phyloP scores from a whole-genome alignment of 805 yeast species.

The Teunomyces cretensis region DNA sequence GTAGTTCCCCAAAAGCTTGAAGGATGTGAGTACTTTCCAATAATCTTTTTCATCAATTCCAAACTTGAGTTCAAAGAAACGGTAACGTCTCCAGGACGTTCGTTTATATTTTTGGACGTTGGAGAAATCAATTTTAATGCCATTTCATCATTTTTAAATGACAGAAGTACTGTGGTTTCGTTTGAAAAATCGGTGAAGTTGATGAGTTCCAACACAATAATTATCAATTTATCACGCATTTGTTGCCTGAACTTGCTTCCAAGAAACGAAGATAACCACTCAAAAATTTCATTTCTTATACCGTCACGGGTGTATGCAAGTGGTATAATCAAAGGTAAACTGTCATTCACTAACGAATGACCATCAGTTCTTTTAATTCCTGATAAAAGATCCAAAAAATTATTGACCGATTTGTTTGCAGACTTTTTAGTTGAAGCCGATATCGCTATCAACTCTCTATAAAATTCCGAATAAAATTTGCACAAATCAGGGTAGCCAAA shows the following conservation, averaged over 20 bases:
- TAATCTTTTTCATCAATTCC: constrained; percentile 23
- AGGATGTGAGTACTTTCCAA: constrained; percentile 18
- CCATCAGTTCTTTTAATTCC: constrained; percentile 12
- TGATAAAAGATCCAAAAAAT: constrained; percentile 14
- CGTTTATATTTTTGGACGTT: constrained; percentile 3
- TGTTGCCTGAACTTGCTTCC: constrained; percentile 21
- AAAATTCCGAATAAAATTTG: constrained; percentile 34
- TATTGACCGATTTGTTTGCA: neutral
- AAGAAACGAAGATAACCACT: constrained; percentile 11
- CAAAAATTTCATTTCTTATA: constrained; percentile 30
- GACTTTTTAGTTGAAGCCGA: constrained; percentile 19
- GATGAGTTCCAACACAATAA: constrained; percentile 39
- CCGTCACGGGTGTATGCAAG: constrained; percentile 44
- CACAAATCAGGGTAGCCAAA: constrained; percentile 33
- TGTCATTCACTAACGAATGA: constrained; percentile 24
- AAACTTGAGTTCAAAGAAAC: constrained; percentile 26
- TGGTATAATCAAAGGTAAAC: constrained; percentile 42
- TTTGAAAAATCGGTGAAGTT: constrained; percentile 39
- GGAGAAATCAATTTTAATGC: constrained; percentile 8
- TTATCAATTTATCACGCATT: constrained; percentile 21
- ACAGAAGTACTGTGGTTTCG: constrained; percentile 17
- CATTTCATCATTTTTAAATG: constrained; percentile 6
- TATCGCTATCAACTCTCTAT: constrained; percentile 40
- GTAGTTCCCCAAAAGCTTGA: constrained; percentile 34
- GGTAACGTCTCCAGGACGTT: constrained; percentile 11